phyloP scores from a whole-genome alignment of 75 land plant species.

The Picea glauca region DNA sequence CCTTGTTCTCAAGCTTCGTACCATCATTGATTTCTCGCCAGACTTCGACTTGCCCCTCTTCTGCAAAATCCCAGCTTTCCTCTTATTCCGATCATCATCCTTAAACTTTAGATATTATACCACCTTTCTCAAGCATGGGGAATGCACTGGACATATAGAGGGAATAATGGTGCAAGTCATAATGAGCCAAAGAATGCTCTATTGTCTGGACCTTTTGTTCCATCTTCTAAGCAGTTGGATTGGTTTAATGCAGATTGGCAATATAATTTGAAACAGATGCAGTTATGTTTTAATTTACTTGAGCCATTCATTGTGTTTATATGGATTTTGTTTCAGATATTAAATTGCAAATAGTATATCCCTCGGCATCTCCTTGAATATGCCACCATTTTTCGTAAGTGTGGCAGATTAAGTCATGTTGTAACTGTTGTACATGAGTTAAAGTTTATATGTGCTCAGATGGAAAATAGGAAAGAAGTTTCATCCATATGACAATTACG shows the following conservation, averaged over 20 bases:
- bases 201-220: constrained; percentile 40
- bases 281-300: constrained; percentile 58
- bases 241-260: constrained; percentile 61
- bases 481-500: constrained; percentile 36
- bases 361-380: not conserved
- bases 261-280: constrained; percentile 51
- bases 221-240: constrained; percentile 42
- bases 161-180: constrained; percentile 12
- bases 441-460: constrained; percentile 41
- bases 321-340: constrained; percentile 56
- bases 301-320: constrained; percentile 82
- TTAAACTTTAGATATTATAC: constrained; percentile 85
- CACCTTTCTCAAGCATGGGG: constrained; percentile 77
- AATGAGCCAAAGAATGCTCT: not conserved
- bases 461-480: constrained; percentile 17
- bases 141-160: constrained; percentile 55
- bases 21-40: no score
- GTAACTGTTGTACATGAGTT: constrained; percentile 18
- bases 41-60: no score
- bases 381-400: no score
- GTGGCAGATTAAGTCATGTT: no score
- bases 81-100: no score
- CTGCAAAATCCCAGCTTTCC: no score
- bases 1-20: no score
- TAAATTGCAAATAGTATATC: constrained; percentile 35